Conservation (phyloP, 306 rosid genomes). For the Luffa acutangula region DNA sequence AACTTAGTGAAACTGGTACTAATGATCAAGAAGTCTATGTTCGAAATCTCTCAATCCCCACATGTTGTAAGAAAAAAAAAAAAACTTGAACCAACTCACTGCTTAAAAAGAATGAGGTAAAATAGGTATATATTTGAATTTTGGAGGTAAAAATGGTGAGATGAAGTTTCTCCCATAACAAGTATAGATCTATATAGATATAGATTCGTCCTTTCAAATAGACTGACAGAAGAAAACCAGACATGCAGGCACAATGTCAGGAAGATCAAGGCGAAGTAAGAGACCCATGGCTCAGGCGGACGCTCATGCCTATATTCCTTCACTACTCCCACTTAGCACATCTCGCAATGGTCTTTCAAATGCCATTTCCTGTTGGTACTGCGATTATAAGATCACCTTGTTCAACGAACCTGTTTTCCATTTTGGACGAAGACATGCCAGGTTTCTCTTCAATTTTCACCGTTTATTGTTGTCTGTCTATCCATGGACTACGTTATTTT, state of each 20-base stretch:
- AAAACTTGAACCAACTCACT: too few species aligned
- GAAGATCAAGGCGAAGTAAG: slow-evolving; percentile 22
- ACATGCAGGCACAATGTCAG: not conserved
- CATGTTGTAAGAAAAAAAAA: too few species aligned
- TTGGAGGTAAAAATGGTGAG: too few species aligned
- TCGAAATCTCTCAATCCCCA: too few species aligned
- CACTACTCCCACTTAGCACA: slow-evolving; percentile 14
- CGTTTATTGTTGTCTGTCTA: not conserved
- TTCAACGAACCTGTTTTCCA: slow-evolving; percentile 45
- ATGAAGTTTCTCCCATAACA: too few species aligned
- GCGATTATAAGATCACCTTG: slow-evolving; percentile 39
- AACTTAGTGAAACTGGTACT: too few species aligned
- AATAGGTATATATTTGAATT: too few species aligned
- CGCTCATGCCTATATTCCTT: not conserved
- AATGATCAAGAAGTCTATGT: too few species aligned
- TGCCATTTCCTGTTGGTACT: slow-evolving; percentile 26
- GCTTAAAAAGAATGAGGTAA: too few species aligned
- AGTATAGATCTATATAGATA: too few species aligned
- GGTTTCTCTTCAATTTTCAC: slow-evolving; percentile 9
- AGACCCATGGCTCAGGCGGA: slow-evolving; percentile 14
- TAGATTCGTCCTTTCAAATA: not conserved
- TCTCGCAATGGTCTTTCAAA: not conserved
- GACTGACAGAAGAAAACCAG: not conserved
- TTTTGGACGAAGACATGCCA: slow-evolving; percentile 38
- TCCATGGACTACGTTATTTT: not conserved